These are phyloP conservation scores for Trametes cubensis DNA, from an alignment of 768 basidiomycete species.

Conservation along the genomic window DNA sequence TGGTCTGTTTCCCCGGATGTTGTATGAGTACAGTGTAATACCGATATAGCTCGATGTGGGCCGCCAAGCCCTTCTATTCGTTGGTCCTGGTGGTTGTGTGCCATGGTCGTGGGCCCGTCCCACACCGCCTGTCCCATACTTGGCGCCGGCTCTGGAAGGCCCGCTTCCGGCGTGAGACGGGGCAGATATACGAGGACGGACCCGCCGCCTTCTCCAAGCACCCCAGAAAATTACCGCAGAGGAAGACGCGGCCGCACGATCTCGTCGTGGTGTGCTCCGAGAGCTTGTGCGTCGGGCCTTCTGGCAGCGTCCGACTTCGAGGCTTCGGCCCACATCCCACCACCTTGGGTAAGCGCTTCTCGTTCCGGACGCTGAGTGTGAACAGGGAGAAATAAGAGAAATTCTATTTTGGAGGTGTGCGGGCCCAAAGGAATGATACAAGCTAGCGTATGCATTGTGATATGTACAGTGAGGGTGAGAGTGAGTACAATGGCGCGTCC, in stretches of 20 bases:
- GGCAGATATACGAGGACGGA: background rate
- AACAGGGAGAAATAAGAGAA: background rate
- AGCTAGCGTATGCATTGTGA: constrained; percentile 13
- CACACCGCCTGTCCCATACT: constrained; percentile 7
- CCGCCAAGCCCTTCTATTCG: constrained; percentile 16
- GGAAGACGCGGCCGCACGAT: background rate
- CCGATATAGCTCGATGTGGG: constrained; percentile 9
- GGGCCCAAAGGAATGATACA: background rate
- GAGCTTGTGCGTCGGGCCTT: no score
- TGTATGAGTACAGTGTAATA: constrained; percentile 18
- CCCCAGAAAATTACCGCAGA: constrained; percentile 4
- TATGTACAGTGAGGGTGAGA: constrained; percentile 16
- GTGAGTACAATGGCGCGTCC: constrained; percentile 14
- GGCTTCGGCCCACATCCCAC: no score
- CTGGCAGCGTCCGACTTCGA: no score
- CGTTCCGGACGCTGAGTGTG: no score
- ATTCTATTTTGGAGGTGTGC: constrained; percentile 9
- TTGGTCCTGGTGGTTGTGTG: background rate
- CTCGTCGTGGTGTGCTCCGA: background rate
- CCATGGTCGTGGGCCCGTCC: background rate
- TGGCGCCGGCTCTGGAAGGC: constrained; percentile 7
- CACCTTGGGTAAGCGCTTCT: no score
- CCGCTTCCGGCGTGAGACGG: constrained; percentile 21
- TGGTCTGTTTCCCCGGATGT: constrained; percentile 15
- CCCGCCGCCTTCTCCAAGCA: constrained; percentile 2